phyloP scores from a whole-genome alignment of 495 filamentous ascomycete genomes.

The Talaromyces ruber region DNA sequence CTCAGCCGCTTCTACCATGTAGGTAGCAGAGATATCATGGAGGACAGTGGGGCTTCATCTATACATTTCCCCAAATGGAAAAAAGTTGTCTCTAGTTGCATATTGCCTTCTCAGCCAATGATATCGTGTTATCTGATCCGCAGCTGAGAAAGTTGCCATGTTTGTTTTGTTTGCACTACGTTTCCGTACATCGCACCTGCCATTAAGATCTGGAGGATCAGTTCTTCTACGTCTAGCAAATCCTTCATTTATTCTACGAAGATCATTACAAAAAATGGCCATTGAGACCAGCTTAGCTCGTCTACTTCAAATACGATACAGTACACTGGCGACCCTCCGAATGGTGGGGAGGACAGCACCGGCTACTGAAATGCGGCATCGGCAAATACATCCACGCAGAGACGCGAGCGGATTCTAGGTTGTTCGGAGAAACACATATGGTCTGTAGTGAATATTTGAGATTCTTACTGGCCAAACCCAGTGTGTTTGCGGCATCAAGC shows the following conservation, averaged over 20 bases:
- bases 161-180: not conserved
- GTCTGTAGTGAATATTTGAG: no score
- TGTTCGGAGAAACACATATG: no score
- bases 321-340: no score
- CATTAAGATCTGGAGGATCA: not conserved
- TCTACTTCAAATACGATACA: not conserved
- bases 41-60: not conserved
- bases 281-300: not conserved
- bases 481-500: no score
- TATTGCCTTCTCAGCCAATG: not conserved
- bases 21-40: not conserved
- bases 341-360: no score
- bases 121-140: not conserved
- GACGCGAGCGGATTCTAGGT: no score
- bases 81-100: slow-evolving; percentile 1
- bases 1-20: not conserved
- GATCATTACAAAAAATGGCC: not conserved
- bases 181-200: not conserved
- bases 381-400: no score
- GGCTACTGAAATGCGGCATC: no score
- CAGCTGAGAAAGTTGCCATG: not conserved
- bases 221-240: not conserved
- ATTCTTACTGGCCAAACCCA: no score
- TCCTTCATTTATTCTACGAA: not conserved
- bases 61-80: not conserved